phyloP scores from a whole-genome alignment of 2,329 filamentous ascomycete species.

The Orbilia javanica region DNA sequence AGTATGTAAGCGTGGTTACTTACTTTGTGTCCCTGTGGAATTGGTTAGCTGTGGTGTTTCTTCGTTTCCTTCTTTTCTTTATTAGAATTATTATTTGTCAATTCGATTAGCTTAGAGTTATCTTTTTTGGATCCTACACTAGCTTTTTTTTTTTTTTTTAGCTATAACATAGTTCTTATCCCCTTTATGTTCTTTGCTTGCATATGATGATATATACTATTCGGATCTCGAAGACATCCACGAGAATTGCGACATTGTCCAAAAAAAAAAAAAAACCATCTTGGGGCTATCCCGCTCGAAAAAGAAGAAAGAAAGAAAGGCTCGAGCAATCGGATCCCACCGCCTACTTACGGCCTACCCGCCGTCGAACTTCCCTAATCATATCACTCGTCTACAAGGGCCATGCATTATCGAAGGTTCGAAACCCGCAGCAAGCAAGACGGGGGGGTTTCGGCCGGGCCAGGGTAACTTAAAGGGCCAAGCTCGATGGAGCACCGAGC shows the following conservation, averaged over 20 bases:
- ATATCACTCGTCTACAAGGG: constrained; percentile 25
- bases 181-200: neutral
- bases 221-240: constrained; percentile 21
- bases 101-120: constrained; percentile 8
- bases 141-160: neutral
- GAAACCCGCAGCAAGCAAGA: constrained; percentile 31
- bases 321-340: constrained; percentile 56
- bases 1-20: neutral
- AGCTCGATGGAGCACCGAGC: constrained; percentile 21
- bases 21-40: constrained; percentile 23
- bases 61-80: too few relatives aligned
- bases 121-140: constrained; percentile 3
- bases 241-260: constrained; percentile 33
- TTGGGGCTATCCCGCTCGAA: constrained; percentile 15
- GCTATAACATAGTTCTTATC: neutral
- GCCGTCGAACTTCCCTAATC: constrained; percentile 30
- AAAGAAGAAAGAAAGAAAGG: too few relatives aligned
- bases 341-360: constrained; percentile 54
- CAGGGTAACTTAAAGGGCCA: neutral
- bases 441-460: neutral
- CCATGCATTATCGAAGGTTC: constrained; percentile 54
- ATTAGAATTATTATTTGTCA: constrained; percentile 9
- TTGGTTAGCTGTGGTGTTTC: too few relatives aligned
- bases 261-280: neutral
- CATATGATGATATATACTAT: too few relatives aligned